phyloP scores from a whole-genome alignment of 2,329 filamentous ascomycete species.

The Penicillium paneum region DNA sequence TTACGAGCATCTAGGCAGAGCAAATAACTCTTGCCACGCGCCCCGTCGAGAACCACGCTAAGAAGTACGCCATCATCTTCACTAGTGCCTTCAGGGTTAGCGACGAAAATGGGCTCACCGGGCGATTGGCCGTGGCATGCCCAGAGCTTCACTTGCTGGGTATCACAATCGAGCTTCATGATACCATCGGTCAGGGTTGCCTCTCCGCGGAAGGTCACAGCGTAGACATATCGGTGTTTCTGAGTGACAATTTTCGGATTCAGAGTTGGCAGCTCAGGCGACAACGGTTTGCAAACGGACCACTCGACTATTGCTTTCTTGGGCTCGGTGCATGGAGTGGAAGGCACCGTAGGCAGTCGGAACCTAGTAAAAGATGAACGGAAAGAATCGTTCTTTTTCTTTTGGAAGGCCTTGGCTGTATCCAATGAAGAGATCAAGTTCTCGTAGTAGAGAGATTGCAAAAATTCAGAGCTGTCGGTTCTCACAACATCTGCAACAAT shows the following conservation, averaged over 20 bases:
- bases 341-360: conserved; percentile 36
- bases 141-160: conserved; percentile 44
- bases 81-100: conserved; percentile 22
- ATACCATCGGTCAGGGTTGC: conserved; percentile 53
- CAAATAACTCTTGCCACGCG: conserved; percentile 51
- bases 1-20: conserved; percentile 51
- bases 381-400: conserved; percentile 34
- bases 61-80: conserved; percentile 56
- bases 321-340: conserved; percentile 4
- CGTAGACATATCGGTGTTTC: conserved; percentile 52
- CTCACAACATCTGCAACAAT: conserved; percentile 64
- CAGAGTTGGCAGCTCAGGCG: conserved; percentile 51
- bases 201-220: conserved; percentile 44
- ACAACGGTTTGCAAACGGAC: conserved; percentile 22
- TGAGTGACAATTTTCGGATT: conserved; percentile 46
- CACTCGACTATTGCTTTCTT: conserved; percentile 27
- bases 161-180: conserved; percentile 52
- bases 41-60: conserved; percentile 53
- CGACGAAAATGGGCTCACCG: conserved; percentile 54
- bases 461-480: conserved; percentile 63
- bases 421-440: conserved; percentile 59
- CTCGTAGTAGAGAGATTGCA: conserved; percentile 68
- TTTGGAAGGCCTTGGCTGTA: conserved; percentile 35
- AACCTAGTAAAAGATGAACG: conserved; percentile 35
- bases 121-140: conserved; percentile 50